phyloP scores from a whole-genome alignment of 805 yeast genomes.

The Teunomyces lycoperdinae region DNA sequence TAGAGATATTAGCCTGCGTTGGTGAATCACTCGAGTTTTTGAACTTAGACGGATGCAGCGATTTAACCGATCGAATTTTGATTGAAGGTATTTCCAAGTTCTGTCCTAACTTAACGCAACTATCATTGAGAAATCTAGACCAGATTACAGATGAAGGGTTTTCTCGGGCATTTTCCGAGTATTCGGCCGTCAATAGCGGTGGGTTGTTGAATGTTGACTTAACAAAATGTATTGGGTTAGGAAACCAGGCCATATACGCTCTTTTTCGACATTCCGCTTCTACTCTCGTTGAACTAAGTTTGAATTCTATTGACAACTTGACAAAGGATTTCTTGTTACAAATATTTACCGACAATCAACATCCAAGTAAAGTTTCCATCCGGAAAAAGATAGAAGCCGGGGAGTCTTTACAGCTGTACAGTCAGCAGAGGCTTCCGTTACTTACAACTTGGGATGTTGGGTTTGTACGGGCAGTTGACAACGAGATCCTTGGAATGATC shows the following conservation, averaged over 20 bases:
- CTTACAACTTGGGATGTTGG: conserved; percentile 73
- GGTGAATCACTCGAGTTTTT: conserved; percentile 62
- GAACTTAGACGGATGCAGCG: conserved; percentile 69
- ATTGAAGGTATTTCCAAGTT: conserved; percentile 58
- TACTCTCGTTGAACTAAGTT: conserved; percentile 64
- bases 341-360: conserved; percentile 37
- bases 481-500: conserved; percentile 57
- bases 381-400: conserved; percentile 13
- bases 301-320: conserved; percentile 70
- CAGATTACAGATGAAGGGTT: conserved; percentile 71
- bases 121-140: conserved; percentile 60
- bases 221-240: conserved; percentile 62
- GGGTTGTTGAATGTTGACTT: conserved; percentile 63
- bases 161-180: conserved; percentile 52
- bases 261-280: conserved; percentile 59
- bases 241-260: conserved; percentile 60
- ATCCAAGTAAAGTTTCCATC: conserved; percentile 20
- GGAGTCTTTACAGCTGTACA: conserved; percentile 13
- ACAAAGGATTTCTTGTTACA: conserved; percentile 49
- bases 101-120: conserved; percentile 51
- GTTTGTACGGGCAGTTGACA: conserved; percentile 74
- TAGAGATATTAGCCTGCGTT: conserved; percentile 55
- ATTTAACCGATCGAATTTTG: conserved; percentile 62
- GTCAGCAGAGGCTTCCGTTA: conserved; percentile 44
- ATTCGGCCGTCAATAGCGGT: conserved; percentile 45